These are phyloP conservation scores for Yamadazyma jaroonii DNA, from an alignment of 1,139 yeast genomes.

Conservation along the genomic window DNA sequence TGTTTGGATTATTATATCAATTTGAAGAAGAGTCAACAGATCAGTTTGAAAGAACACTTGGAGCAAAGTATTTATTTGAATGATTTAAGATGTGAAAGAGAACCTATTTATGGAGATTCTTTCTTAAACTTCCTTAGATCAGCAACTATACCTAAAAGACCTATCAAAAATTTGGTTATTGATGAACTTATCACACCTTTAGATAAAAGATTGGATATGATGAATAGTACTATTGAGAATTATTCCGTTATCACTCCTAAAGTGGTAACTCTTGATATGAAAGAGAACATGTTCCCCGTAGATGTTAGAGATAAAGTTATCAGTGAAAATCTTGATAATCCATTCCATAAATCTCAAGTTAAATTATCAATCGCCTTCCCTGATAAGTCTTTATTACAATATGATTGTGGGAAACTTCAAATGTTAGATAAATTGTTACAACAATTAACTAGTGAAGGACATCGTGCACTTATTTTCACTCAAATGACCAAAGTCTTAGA, in stretches of 20 bases:
- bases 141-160: constrained; percentile 13
- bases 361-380: constrained; percentile 94
- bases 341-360: constrained; percentile 83
- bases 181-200: constrained; percentile 37
- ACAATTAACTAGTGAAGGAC: constrained; percentile 80
- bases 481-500: constrained; percentile 98
- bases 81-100: constrained; percentile 53
- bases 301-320: constrained; percentile 28
- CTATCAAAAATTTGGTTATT: constrained; percentile 15
- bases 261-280: constrained; percentile 76
- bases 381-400: constrained; percentile 85
- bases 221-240: constrained; percentile 60
- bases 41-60: constrained; percentile 48
- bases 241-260: constrained; percentile 88
- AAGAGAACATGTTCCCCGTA: constrained; percentile 51
- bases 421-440: constrained; percentile 73
- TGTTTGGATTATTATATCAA: constrained; percentile 61
- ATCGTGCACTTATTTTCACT: constrained; percentile 91
- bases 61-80: constrained; percentile 65
- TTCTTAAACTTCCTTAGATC: constrained; percentile 23
- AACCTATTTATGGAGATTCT: constrained; percentile 56
- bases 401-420: constrained; percentile 96
- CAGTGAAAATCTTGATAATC: constrained; percentile 47
- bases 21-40: constrained; percentile 50
- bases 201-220: constrained; percentile 37